These are phyloP conservation scores for Talaromyces sp. DNA, from an alignment of 2,329 filamentous ascomycete species.

Conservation along the genomic window DNA sequence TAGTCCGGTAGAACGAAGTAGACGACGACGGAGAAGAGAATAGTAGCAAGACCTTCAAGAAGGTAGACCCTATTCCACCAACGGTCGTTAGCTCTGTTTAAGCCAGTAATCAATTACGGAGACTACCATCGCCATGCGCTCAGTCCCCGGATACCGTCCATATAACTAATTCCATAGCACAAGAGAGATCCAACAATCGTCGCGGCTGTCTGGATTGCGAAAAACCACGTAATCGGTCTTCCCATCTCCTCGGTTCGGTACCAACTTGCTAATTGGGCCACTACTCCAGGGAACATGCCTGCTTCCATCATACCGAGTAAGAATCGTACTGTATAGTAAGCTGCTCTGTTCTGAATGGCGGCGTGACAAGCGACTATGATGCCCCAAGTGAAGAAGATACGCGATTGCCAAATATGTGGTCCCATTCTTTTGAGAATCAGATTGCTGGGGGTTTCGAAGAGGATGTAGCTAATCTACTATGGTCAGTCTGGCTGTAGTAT, in stretches of 20 bases:
- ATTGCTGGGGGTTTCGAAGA: slow-evolving; percentile 44
- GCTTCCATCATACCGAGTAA: slow-evolving; percentile 42
- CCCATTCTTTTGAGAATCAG: slow-evolving; percentile 37
- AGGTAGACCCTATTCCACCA: slow-evolving; percentile 35
- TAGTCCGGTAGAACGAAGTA: slow-evolving; percentile 46
- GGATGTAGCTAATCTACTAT: background rate
- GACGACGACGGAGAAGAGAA: slow-evolving; percentile 39
- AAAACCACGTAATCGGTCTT: slow-evolving; percentile 45
- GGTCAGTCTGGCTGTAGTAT: background rate
- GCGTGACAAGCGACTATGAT: slow-evolving; percentile 39
- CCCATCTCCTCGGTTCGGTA: slow-evolving; percentile 45
- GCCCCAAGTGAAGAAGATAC: slow-evolving; percentile 40
- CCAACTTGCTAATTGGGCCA: slow-evolving; percentile 42
- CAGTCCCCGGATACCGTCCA: slow-evolving; percentile 23
- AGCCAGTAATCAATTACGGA: background rate
- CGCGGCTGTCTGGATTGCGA: slow-evolving; percentile 38
- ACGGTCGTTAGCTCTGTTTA: background rate
- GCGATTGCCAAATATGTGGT: slow-evolving; percentile 37
- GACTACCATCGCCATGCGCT: slow-evolving; percentile 25
- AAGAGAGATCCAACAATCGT: slow-evolving; percentile 36
- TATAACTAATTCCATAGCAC: slow-evolving; percentile 25
- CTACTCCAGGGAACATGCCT: slow-evolving; percentile 40
- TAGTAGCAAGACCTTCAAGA: slow-evolving; percentile 44
- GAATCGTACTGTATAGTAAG: slow-evolving; percentile 37
- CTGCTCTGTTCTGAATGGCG: slow-evolving; percentile 33